Evolutionary conservation across 1,284 basidiomycete genomes (phyloP), one percentile per base, ranked within the genome.

Genomic region (Malassezia nana): DNA sequence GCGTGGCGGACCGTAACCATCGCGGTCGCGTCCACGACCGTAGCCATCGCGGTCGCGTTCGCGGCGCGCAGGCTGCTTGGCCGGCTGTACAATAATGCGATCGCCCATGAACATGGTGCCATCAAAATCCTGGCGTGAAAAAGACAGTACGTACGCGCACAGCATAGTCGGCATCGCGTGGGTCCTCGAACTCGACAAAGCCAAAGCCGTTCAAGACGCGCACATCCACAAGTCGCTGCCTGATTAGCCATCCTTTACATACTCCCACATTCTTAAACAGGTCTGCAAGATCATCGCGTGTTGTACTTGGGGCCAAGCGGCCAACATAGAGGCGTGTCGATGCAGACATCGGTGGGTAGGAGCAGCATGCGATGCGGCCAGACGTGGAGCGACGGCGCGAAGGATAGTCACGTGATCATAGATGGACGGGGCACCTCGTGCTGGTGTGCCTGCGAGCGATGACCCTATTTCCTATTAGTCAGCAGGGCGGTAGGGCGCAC

Each of bases 131-230:
- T 62, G 18, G n/a, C 2, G 25, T 40, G 9, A 46, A 31, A 5
- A 18, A 2, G 6, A 7, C 24, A 4, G n/a, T 22, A 59, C 58
- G 25, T 32, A 59, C 58, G 46, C 64, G 66, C 58, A 69, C 58
- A 28, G 69, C 67, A 38, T 69, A 66, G 29, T 74, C 69, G 24
- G 71, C 71, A 33, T 72, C 69, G 39, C 67, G 66, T n/a, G 64
- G 54, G 38, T 67, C 62, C 38, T 72, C 71, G 44, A 70, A 70
- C 56, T 74, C 71, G 57, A 64, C 58, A 25, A 74, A 74, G 20
- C 69, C 69, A 33, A 72, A 74, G 2, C 59, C 55, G 44, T 65
- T 67, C 69, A 74, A 66, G 49, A 72, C 63, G n/a, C 67, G 66
- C 28, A 68, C 54, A 57, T 70, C 67, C 35, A 63, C 43, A n/a